Percentiles rank a stretch among this genome's conserved stretches.
Evolutionary conservation across 2,329 filamentous ascomycete genomes (phyloP).

Genomic region (Aureobasidium musti): DNA sequence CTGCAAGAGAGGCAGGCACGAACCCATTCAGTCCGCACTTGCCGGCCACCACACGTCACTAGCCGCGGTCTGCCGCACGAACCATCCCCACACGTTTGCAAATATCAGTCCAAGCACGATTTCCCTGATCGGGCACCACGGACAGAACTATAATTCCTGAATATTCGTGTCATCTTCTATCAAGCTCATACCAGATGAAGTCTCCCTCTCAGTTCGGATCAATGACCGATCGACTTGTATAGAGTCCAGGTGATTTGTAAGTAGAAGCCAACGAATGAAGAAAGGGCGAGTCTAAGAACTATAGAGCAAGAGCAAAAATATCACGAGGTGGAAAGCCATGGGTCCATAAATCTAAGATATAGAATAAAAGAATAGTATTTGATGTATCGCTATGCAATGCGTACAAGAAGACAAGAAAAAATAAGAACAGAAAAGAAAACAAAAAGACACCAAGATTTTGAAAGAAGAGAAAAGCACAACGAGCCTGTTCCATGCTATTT

Average conservation of each 20-base stretch:
- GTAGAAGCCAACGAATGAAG: background rate
- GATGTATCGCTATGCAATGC: conserved; percentile 24
- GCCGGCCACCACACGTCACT: conserved; percentile 4
- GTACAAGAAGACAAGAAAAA: background rate
- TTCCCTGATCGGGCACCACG: background rate
- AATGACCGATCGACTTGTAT: background rate
- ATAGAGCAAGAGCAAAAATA: background rate
- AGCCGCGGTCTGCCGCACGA: background rate
- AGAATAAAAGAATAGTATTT: background rate
- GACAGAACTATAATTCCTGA: background rate
- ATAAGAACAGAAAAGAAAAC: background rate
- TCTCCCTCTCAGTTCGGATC: too few relatives aligned
- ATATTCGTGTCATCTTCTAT: too few relatives aligned
- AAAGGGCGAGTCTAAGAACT: too few relatives aligned
- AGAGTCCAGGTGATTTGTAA: background rate
- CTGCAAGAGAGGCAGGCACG: conserved; percentile 14
- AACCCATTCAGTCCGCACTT: conserved; percentile 4
- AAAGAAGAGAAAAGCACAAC: conserved; percentile 2
- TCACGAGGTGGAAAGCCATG: too few relatives aligned
- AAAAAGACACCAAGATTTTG: conserved; percentile 11
- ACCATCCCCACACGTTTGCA: conserved; percentile 10
- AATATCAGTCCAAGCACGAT: background rate
- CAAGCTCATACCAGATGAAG: too few relatives aligned
- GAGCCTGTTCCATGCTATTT: conserved; percentile 21
- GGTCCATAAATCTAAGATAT: background rate